Conservation (phyloP, 1,139 yeast species). For the Debaryomyces subglobosus region DNA sequence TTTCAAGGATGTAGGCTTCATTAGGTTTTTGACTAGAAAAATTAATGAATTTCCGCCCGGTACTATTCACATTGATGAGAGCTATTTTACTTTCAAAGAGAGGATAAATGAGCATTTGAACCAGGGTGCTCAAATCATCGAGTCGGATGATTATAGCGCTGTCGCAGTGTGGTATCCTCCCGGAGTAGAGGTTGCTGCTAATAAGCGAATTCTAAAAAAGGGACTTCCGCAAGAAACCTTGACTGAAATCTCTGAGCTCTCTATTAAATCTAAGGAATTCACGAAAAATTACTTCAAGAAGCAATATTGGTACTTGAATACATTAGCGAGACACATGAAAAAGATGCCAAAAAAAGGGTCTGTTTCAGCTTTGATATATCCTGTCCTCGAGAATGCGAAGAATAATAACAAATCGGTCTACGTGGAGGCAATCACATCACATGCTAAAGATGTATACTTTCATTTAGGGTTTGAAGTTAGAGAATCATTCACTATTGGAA, state of each 20-base stretch:
- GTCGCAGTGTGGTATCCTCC: slow-evolving; percentile 16
- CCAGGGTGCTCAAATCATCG: slow-evolving; percentile 10
- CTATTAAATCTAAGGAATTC: neutral
- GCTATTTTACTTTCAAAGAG: slow-evolving; percentile 4
- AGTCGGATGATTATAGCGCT: slow-evolving; percentile 13
- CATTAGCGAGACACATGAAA: slow-evolving; percentile 12
- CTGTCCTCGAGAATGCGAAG: slow-evolving; percentile 10
- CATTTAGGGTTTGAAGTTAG: slow-evolving; percentile 14
- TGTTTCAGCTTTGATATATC: slow-evolving; percentile 11
- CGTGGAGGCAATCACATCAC: slow-evolving; percentile 13
- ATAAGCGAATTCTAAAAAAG: neutral
- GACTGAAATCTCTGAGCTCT: neutral
- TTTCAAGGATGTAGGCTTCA: neutral
- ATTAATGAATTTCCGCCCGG: neutral
- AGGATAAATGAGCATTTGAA: slow-evolving; percentile 8
- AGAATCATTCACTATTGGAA: slow-evolving; percentile 8
- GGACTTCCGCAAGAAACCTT: neutral
- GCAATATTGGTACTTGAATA: slow-evolving; percentile 13
- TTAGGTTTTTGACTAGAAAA: slow-evolving; percentile 1
- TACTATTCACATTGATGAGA: slow-evolving; percentile 6
- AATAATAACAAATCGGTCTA: slow-evolving; percentile 9
- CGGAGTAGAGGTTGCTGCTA: slow-evolving; percentile 3
- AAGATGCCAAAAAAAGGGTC: slow-evolving; percentile 10
- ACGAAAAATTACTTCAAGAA: slow-evolving; percentile 7
- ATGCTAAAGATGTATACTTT: slow-evolving; percentile 13